These are phyloP conservation scores for Phtheirospermum japonicum DNA, from an alignment of 257 asterid genomes.

Conservation along the genomic window DNA sequence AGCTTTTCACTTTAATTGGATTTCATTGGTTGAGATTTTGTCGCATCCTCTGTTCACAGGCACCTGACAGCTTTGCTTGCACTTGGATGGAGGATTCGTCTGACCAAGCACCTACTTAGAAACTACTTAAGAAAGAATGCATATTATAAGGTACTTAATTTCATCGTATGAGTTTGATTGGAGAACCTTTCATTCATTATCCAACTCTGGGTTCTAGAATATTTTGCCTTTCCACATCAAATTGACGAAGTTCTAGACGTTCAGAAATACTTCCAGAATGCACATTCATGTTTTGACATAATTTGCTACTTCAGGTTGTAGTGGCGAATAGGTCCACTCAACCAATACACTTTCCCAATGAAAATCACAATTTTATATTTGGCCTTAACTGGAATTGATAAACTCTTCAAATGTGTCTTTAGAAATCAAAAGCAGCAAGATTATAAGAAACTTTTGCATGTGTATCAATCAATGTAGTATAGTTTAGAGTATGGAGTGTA, in stretches of 20 bases:
- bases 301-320: constrained; percentile 16
- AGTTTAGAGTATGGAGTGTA: constrained; percentile 1
- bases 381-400: neutral
- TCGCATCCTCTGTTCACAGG: constrained; percentile 41
- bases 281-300: constrained; percentile 20
- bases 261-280: no score
- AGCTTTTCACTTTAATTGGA: no score
- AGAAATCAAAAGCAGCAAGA: constrained; percentile 11
- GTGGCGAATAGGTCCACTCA: constrained; percentile 14
- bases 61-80: constrained; percentile 87
- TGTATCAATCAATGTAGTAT: constrained; percentile 19
- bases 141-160: constrained; percentile 72
- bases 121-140: constrained; percentile 85
- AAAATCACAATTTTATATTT: neutral
- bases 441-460: constrained; percentile 3
- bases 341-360: neutral
- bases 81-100: constrained; percentile 98
- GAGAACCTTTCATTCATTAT: no score
- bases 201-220: no score
- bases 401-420: constrained; percentile 14
- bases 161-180: constrained; percentile 18
- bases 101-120: constrained; percentile 80
- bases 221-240: constrained; percentile 7
- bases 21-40: no score
- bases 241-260: constrained; percentile 15